Evolutionary conservation across 192 early-diverging fungal species (phyloP), one percentile per base, ranked within the genome.

Genomic region (Obelidium mucronatum): DNA sequence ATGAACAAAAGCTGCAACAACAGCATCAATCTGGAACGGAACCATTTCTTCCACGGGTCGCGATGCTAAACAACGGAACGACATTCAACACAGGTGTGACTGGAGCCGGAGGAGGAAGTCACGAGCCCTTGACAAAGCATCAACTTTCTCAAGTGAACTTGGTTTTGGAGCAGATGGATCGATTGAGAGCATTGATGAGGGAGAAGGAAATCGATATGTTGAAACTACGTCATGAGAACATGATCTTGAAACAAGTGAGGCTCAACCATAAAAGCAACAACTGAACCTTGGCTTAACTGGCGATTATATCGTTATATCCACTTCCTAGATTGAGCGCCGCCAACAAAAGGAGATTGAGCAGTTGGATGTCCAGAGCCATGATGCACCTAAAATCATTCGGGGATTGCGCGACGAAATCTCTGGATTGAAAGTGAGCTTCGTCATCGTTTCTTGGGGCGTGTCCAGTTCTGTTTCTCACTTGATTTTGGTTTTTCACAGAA

Each of bases 341-440:
- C 83, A 87, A 44, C 85, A 87, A 74, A 85, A 83, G 61, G 88
- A 89, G 24, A 62, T 89, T 39, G 82, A 84, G 30, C 55, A 65
- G 24, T 60, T 89, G 13, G 86, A 85, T 35, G 36, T 51, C 53
- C 73, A 85, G n/a, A 78, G 62, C 26, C 74, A 85, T 19, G 88
- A 89, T 40, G 82, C 85, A 0, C 85, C 85, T 33, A 75, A 80
- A 30, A 69, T 89, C 34, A 86, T 89, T 24, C 64, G 73, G 33
- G 79, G 77, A 3, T 62, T 89, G 22, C 74, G 85, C 1, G 86
- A 87, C 0, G 88, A 89, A 65, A 65, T 86, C 4, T 28, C 73
- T 19, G 83, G 72, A 4, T 75, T 86, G 19, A 89, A 86, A 76
- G 86, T 89, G 48, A 30, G 15, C 31, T n/a, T n/a, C n/a, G n/a